Evolutionary conservation across 371 early-diverging fungal species (phyloP).

Genomic region (Syncephalastrum sp.): DNA sequence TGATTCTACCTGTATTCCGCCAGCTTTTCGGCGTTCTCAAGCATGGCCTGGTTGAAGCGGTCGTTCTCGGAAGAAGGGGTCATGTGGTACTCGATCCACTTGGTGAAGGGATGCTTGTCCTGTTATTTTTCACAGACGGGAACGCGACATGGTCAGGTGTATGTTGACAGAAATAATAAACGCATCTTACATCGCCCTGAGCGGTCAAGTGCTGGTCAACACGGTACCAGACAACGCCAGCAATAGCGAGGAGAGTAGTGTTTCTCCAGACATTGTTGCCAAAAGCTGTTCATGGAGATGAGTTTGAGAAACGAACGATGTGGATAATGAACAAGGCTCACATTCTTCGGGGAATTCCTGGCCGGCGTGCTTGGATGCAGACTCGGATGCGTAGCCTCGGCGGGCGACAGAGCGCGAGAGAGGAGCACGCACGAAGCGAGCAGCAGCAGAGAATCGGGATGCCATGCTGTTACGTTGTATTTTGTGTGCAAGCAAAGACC

Average conservation of each 20-base stretch:
- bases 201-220: constrained; percentile 24
- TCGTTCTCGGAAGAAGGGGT: constrained; percentile 34
- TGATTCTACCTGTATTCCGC: constrained; percentile 42
- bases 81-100: constrained; percentile 48
- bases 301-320: neutral
- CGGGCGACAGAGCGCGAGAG: constrained; percentile 11
- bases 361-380: constrained; percentile 18
- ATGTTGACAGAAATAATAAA: neutral
- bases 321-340: constrained; percentile 10
- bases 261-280: constrained; percentile 45
- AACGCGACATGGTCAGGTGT: neutral
- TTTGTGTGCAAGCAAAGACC: too few species aligned
- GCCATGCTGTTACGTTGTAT: constrained; percentile 7
- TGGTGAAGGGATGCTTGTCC: constrained; percentile 47
- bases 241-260: constrained; percentile 33
- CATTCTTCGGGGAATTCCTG: constrained; percentile 25
- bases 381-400: constrained; percentile 20
- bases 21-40: constrained; percentile 32
- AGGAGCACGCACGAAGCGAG: constrained; percentile 19
- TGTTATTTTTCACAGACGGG: constrained; percentile 3
- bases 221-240: constrained; percentile 42
- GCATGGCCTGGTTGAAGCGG: constrained; percentile 20
- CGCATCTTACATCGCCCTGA: constrained; percentile 17
- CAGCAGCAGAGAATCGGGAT: constrained; percentile 15
- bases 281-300: constrained; percentile 25